Evolutionary conservation across 192 early-diverging fungal genomes (phyloP).

Genomic region (Coemansia furcata): DNA sequence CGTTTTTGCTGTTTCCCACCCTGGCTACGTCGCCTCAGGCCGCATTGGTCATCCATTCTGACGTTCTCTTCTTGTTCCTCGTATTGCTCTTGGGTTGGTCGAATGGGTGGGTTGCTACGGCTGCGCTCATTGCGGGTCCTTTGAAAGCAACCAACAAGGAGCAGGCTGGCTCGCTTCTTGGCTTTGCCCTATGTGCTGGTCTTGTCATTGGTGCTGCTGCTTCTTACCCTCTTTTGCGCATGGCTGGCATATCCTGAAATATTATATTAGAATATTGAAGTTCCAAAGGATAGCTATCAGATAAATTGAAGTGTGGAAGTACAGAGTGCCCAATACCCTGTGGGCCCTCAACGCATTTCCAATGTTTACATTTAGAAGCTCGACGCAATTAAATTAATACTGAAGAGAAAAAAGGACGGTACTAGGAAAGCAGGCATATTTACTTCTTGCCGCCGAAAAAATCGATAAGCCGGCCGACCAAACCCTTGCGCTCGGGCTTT

Average conservation of each 20-base stretch:
- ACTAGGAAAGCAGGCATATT: neutral
- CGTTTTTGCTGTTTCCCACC: conserved; percentile 57
- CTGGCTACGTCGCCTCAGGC: conserved; percentile 11
- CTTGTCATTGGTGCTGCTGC: conserved; percentile 62
- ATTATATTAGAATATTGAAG: neutral
- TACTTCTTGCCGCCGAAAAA: conserved; percentile 50
- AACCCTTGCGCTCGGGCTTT: conserved; percentile 45
- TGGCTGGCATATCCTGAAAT: conserved; percentile 36
- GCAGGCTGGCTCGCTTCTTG: conserved; percentile 66
- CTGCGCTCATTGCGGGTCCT: conserved; percentile 62
- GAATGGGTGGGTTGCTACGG: conserved; percentile 65
- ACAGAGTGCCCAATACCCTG: too few relatives aligned
- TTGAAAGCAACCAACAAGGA: conserved; percentile 51
- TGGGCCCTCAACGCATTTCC: too few relatives aligned
- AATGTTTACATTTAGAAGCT: neutral
- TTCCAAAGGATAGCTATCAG: neutral
- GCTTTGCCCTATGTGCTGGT: conserved; percentile 66
- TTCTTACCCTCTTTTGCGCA: conserved; percentile 44
- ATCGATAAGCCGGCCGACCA: conserved; percentile 50
- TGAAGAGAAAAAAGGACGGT: neutral
- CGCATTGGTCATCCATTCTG: conserved; percentile 28
- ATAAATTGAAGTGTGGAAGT: neutral
- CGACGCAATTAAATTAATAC: neutral
- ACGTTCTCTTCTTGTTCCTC: conserved; percentile 46
- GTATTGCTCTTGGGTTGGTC: conserved; percentile 62